phyloP scores from a whole-genome alignment of 345 rosid genomes.

The Erodium maritimum region DNA sequence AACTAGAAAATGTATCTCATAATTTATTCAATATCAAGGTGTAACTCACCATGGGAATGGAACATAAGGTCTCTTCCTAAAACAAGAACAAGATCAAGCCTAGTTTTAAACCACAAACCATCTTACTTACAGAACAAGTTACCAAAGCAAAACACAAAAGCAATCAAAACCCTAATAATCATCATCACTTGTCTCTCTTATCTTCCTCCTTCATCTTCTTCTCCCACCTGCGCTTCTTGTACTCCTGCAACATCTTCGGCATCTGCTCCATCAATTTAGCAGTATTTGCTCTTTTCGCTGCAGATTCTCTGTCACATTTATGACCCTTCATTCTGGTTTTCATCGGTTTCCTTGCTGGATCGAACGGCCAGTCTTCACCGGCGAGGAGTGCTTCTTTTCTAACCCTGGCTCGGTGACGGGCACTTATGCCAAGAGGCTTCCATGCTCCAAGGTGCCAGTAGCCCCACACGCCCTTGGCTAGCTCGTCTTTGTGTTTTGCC shows the following conservation, averaged over 20 bases:
- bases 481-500: conserved; percentile 56
- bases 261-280: conserved; percentile 75
- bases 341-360: conserved; percentile 88
- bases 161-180: too few species aligned
- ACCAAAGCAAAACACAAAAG: too few species aligned
- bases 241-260: conserved; percentile 69
- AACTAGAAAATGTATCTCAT: too few species aligned
- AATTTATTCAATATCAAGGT: too few species aligned
- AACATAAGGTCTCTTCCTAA: too few species aligned
- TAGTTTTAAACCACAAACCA: too few species aligned
- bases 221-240: conserved; percentile 95
- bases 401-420: conserved; percentile 69
- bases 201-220: conserved; percentile 94
- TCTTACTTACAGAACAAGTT: too few species aligned
- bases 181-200: conserved; percentile 19
- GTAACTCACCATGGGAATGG: too few species aligned
- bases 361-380: conserved; percentile 79
- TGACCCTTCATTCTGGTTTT: conserved; percentile 78
- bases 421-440: conserved; percentile 85
- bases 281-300: conserved; percentile 75
- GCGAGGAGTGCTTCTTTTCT: conserved; percentile 70
- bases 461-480: conserved; percentile 82
- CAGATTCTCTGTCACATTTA: conserved; percentile 64
- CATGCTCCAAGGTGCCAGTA: conserved; percentile 90
- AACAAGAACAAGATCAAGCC: too few species aligned